These are phyloP conservation scores for Pelargonium nanum DNA, from an alignment of 345 rosid species.

Conservation along the genomic window DNA sequence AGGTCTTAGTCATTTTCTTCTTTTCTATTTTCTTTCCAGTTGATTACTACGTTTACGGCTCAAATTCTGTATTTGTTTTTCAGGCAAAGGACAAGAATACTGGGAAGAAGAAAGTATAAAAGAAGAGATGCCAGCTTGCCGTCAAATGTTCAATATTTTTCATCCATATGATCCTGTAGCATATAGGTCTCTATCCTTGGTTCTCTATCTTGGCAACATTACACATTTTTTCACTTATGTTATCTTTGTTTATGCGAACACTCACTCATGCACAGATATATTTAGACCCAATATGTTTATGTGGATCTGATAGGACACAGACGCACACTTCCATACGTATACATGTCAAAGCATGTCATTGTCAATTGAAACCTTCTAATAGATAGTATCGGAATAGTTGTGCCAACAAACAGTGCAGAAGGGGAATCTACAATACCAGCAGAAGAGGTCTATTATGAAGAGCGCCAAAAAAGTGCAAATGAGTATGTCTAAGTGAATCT, in stretches of 20 bases:
- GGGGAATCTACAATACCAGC: background rate
- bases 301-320: background rate
- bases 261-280: background rate
- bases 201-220: background rate
- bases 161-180: conserved; percentile 99
- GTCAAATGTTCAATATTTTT: conserved; percentile 94
- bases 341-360: background rate
- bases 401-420: background rate
- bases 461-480: too few relatives aligned
- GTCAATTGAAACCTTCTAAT: background rate
- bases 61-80: background rate
- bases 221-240: background rate
- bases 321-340: background rate
- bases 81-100: conserved; percentile 76
- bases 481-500: too few relatives aligned
- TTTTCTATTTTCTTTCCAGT: background rate
- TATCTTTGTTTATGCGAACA: background rate
- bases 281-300: background rate
- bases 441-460: too few relatives aligned
- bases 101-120: conserved; percentile 68
- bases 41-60: background rate
- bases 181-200: conserved; percentile 50
- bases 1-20: background rate
- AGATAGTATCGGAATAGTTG: background rate
- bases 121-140: conserved; percentile 95